A percentile compares a stretch with the other conserved stretches of the same genome.
Conservation (phyloP, 2,329 filamentous ascomycete genomes). For the Penicillium griseofulvum region DNA sequence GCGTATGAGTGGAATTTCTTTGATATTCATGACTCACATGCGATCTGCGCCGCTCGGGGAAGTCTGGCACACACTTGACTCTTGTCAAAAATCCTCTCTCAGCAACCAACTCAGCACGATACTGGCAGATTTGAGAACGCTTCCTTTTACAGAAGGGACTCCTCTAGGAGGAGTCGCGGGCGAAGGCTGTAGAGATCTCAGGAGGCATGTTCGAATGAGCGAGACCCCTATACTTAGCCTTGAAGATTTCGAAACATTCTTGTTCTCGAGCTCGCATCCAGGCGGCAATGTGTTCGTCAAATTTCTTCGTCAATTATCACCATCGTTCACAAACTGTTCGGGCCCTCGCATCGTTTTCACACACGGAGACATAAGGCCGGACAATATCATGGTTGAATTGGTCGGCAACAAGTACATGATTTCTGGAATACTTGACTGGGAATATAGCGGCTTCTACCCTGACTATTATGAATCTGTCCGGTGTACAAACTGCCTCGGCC, state of each 20-base stretch:
- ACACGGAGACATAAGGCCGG: constrained; percentile 27
- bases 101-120: constrained; percentile 20
- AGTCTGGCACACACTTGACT: constrained; percentile 17
- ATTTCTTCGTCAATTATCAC: constrained; percentile 15
- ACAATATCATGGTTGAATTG: constrained; percentile 25
- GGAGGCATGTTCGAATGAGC: constrained; percentile 22
- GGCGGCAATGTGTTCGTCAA: constrained; percentile 18
- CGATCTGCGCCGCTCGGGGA: constrained; percentile 12
- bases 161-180: constrained; percentile 21
- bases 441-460: constrained; percentile 33
- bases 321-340: background rate
- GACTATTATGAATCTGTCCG: constrained; percentile 19
- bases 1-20: constrained; percentile 13
- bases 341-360: constrained; percentile 21
- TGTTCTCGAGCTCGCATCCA: constrained; percentile 14
- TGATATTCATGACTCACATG: constrained; percentile 24
- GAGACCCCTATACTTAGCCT: constrained; percentile 15
- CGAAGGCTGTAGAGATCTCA: constrained; percentile 26
- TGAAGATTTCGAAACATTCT: constrained; percentile 22
- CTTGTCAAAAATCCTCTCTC: constrained; percentile 18
- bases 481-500: constrained; percentile 2
- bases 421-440: constrained; percentile 31
- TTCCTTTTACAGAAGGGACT: constrained; percentile 14
- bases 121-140: constrained; percentile 17
- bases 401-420: constrained; percentile 9